phyloP scores from a whole-genome alignment of 805 yeast species.

The Lachancea dasiensis region DNA sequence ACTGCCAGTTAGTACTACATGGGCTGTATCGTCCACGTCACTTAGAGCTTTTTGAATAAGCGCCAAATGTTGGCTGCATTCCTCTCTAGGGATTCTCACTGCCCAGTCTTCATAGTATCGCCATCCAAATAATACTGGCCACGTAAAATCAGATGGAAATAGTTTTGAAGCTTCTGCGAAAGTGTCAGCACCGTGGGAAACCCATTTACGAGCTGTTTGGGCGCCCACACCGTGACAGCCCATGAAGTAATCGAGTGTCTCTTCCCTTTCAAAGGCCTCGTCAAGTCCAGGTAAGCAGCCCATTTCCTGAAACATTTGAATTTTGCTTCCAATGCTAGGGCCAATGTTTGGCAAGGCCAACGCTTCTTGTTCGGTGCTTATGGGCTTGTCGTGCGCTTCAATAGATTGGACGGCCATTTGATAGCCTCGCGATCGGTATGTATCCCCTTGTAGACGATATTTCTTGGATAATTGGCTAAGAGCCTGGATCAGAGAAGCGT shows the following conservation, averaged over 20 bases:
- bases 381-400: slow-evolving; percentile 15
- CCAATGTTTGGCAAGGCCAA: slow-evolving; percentile 12
- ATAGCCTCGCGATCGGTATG: slow-evolving; percentile 26
- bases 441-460: slow-evolving; percentile 25
- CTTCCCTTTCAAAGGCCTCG: slow-evolving; percentile 13
- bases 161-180: slow-evolving; percentile 17
- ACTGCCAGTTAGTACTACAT: slow-evolving; percentile 29
- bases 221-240: slow-evolving; percentile 29
- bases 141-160: slow-evolving; percentile 17
- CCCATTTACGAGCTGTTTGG: slow-evolving; percentile 25
- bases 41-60: slow-evolving; percentile 16
- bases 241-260: slow-evolving; percentile 21
- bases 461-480: slow-evolving; percentile 19
- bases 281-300: slow-evolving; percentile 24
- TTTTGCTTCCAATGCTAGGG: slow-evolving; percentile 29
- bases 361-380: slow-evolving; percentile 27
- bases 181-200: slow-evolving; percentile 13
- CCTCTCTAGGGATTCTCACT: slow-evolving; percentile 20
- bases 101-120: slow-evolving; percentile 31
- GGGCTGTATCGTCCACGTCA: slow-evolving; percentile 16
- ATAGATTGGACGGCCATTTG: slow-evolving; percentile 23
- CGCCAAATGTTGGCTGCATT: slow-evolving; percentile 20
- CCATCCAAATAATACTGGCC: slow-evolving; percentile 31
- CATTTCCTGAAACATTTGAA: slow-evolving; percentile 21
- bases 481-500: slow-evolving; percentile 17